Percentiles rank a stretch among this genome's conserved stretches.
phyloP scores from a whole-genome alignment of 2,329 filamentous ascomycete species.

The Talaromyces atroroseus region DNA sequence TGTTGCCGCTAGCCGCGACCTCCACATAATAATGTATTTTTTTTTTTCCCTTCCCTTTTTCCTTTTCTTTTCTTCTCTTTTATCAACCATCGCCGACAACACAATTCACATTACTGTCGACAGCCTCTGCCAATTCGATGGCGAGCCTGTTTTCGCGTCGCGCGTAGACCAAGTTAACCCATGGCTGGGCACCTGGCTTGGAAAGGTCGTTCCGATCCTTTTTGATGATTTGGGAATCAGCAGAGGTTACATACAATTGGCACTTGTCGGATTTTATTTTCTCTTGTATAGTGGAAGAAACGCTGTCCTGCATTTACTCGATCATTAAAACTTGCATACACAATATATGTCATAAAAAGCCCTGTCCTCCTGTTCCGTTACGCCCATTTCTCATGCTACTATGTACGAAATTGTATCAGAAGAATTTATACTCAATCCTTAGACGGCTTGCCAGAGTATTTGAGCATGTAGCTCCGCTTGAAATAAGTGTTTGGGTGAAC shows the following conservation, averaged over 20 bases:
- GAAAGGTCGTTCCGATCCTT: slow-evolving; percentile 59
- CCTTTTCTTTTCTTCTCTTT: slow-evolving; percentile 34
- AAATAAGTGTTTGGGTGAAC: slow-evolving; percentile 98
- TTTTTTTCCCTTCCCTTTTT: slow-evolving; percentile 22
- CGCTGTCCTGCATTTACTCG: neutral
- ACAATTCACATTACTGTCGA: slow-evolving; percentile 53
- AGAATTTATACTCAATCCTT: slow-evolving; percentile 25
- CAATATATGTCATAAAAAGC: neutral
- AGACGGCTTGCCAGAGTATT: slow-evolving; percentile 60
- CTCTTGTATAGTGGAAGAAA: neutral
- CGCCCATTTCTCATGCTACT: slow-evolving; percentile 5
- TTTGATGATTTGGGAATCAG: slow-evolving; percentile 66
- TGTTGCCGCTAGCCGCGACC: slow-evolving; percentile 16
- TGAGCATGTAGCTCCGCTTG: slow-evolving; percentile 85
- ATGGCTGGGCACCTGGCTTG: slow-evolving; percentile 68
- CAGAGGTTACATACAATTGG: slow-evolving; percentile 53
- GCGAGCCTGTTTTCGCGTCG: slow-evolving; percentile 63
- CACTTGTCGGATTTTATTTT: neutral
- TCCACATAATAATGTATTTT: slow-evolving; percentile 22
- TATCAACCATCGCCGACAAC: slow-evolving; percentile 48
- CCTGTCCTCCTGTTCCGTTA: slow-evolving; percentile 3
- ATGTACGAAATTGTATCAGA: neutral
- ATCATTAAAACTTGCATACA: neutral
- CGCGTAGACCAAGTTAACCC: slow-evolving; percentile 60
- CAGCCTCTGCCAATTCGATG: slow-evolving; percentile 48